Percentiles rank a stretch among this genome's conserved stretches.
phyloP scores from a whole-genome alignment of 306 rosid genomes.

The Prunus armeniaca region DNA sequence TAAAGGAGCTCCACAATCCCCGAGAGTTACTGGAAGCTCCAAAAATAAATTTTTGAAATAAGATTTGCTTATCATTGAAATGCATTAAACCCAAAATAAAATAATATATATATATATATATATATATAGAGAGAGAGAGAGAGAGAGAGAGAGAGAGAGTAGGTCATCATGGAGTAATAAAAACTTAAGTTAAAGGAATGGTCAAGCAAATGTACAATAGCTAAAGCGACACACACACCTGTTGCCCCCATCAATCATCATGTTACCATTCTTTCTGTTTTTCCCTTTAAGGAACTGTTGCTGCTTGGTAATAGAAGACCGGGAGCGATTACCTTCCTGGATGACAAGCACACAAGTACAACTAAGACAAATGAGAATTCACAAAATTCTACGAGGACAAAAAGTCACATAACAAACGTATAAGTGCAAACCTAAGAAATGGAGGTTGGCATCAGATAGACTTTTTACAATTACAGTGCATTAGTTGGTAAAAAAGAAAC shows the following conservation, averaged over 20 bases:
- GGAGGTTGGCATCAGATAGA: constrained; percentile 1
- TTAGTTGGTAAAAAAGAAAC: constrained; percentile 11
- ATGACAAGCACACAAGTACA: constrained; percentile 21
- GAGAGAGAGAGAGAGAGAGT: too few species aligned
- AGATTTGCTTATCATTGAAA: background rate
- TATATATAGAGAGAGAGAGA: too few species aligned
- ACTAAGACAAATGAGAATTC: constrained; percentile 17
- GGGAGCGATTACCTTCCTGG: constrained; percentile 60
- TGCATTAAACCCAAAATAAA: background rate
- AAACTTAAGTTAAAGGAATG: constrained; percentile 13
- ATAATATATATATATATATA: background rate
- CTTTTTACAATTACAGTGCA: background rate
- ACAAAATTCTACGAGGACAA: background rate
- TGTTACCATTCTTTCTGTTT: constrained; percentile 44
- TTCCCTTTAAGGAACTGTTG: constrained; percentile 39
- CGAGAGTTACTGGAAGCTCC: constrained; percentile 45
- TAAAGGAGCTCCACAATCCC: constrained; percentile 61
- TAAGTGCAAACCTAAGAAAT: background rate
- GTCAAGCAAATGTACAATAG: constrained; percentile 17
- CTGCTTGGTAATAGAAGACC: constrained; percentile 37
- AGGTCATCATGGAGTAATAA: constrained; percentile 8
- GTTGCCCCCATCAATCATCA: constrained; percentile 37
- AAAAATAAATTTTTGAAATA: constrained; percentile 17
- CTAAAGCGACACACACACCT: constrained; percentile 50
- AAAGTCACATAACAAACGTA: background rate